Evolutionary conservation across 257 asterid genomes (phyloP).

Genomic region (Gynochthodes officinalis): DNA sequence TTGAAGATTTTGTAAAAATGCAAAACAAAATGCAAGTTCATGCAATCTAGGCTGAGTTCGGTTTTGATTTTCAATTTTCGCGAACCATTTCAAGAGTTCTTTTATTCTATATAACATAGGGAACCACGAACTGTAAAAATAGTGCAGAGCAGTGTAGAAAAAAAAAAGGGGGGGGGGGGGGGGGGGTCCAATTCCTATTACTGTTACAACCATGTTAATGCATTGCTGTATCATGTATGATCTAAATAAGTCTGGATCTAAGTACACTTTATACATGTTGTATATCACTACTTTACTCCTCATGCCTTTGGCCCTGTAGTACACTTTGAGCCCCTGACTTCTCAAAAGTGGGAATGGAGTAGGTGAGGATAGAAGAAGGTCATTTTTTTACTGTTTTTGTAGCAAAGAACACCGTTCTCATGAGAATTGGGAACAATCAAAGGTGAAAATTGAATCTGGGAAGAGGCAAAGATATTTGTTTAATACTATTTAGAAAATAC

Average conservation of each 20-base stretch:
- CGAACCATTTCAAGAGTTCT: too few relatives aligned
- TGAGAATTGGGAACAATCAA: slow-evolving; percentile 60
- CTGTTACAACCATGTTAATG: neutral
- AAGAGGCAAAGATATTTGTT: slow-evolving; percentile 3
- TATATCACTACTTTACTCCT: slow-evolving; percentile 23
- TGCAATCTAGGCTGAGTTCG: too few relatives aligned
- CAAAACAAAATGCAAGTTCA: too few relatives aligned
- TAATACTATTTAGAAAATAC: slow-evolving; percentile 6
- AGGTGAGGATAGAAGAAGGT: slow-evolving; percentile 32
- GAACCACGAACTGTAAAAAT: too few relatives aligned
- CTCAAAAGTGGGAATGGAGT: slow-evolving; percentile 39
- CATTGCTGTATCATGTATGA: neutral
- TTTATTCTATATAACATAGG: too few relatives aligned
- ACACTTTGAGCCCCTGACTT: slow-evolving; percentile 20
- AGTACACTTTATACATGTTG: neutral
- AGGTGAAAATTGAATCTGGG: slow-evolving; percentile 47
- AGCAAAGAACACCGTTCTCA: slow-evolving; percentile 44
- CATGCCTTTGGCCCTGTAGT: slow-evolving; percentile 45
- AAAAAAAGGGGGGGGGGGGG: neutral
- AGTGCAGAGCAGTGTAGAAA: too few relatives aligned
- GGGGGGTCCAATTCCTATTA: slow-evolving; percentile 18
- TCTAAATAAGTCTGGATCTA: neutral
- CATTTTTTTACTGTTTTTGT: slow-evolving; percentile 26
- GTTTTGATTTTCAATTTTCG: too few relatives aligned
- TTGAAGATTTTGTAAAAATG: too few relatives aligned